phyloP scores from a whole-genome alignment of 129 eudicot genomes.

The Silybum marianum region DNA sequence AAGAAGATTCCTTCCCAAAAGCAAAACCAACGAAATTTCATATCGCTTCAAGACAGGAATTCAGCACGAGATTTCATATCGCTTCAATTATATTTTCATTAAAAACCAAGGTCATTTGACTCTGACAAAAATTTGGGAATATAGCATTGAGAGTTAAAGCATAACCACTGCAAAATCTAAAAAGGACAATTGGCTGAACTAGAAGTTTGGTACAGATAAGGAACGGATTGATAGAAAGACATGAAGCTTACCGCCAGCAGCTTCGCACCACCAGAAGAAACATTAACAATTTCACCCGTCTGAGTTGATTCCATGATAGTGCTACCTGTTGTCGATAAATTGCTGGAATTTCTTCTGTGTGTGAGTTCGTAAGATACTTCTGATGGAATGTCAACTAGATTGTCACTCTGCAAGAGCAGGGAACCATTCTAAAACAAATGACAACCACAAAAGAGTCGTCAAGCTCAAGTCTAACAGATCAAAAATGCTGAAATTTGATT shows the following conservation, averaged over 20 bases:
- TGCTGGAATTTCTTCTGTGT: slow-evolving; percentile 55
- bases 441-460: slow-evolving; percentile 5
- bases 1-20: background rate
- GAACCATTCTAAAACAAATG: slow-evolving; percentile 47
- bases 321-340: slow-evolving; percentile 62
- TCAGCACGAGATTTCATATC: background rate
- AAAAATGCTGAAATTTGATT: background rate
- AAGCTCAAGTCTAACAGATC: background rate
- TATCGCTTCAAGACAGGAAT: background rate
- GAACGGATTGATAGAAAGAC: background rate
- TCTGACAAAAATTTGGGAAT: background rate
- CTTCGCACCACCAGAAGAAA: slow-evolving; percentile 59
- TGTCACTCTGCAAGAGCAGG: slow-evolving; percentile 55
- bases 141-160: background rate
- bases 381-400: slow-evolving; percentile 47
- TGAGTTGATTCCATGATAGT: slow-evolving; percentile 69
- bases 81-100: background rate
- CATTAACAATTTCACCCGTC: slow-evolving; percentile 72
- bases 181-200: background rate
- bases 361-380: slow-evolving; percentile 31
- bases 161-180: background rate
- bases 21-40: background rate
- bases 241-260: slow-evolving; percentile 52
- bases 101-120: background rate
- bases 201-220: background rate